phyloP scores from a whole-genome alignment of 208 protist species.

The Giardia muris region DNA sequence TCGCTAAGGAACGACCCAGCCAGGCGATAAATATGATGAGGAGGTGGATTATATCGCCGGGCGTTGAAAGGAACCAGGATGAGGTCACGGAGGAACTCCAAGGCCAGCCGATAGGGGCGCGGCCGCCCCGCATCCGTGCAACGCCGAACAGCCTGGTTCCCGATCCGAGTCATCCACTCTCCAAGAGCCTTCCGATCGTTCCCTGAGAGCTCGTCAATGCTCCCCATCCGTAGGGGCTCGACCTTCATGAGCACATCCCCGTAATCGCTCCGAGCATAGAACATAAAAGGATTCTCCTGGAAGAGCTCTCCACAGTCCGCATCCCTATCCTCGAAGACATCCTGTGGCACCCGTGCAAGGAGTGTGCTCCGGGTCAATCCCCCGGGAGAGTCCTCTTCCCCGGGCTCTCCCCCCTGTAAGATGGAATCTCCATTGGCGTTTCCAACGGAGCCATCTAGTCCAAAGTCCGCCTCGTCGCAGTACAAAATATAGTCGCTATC shows the following conservation, averaged over 20 bases:
- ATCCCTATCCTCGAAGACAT: background rate
- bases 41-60: background rate
- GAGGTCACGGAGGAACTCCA: background rate
- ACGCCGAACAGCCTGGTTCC: background rate
- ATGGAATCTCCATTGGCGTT: background rate
- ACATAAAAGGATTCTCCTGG: background rate
- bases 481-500: background rate
- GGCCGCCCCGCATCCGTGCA: background rate
- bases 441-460: background rate
- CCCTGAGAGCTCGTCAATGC: background rate
- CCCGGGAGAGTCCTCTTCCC: background rate
- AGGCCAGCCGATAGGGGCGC: background rate
- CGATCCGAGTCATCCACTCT: background rate
- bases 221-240: background rate
- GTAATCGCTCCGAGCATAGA: background rate
- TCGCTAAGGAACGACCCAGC: background rate
- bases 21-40: background rate
- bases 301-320: no score
- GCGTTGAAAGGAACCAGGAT: background rate
- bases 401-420: background rate
- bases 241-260: background rate
- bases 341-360: no score
- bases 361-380: background rate
- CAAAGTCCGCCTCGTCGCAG: background rate
- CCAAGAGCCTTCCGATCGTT: background rate